phyloP scores from a whole-genome alignment of 306 rosid genomes.

The Mimosa pudica region DNA sequence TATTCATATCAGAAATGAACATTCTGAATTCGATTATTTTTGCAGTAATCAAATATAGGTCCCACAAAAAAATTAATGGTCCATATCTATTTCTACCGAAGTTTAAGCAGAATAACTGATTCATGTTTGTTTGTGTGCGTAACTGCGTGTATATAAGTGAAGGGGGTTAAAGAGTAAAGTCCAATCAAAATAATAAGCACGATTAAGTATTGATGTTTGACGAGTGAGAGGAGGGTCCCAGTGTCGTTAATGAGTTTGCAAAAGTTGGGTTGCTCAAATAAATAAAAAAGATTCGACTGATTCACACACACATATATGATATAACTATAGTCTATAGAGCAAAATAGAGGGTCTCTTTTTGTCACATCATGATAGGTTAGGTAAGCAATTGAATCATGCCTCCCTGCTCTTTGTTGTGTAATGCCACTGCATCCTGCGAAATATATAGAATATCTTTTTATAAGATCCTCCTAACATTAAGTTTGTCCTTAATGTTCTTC shows the following conservation, averaged over 20 bases:
- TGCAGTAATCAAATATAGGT: too few species aligned
- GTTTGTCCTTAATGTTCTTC: not conserved
- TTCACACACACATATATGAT: too few species aligned
- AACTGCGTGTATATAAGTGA: too few species aligned
- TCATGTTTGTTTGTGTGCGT: too few species aligned
- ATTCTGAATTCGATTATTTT: too few species aligned
- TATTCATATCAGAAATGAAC: too few species aligned
- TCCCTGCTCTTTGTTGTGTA: not conserved
- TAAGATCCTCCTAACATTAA: not conserved
- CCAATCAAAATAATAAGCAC: not conserved
- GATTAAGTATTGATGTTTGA: not conserved
- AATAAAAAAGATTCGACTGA: not conserved
- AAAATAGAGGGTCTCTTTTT: not conserved
- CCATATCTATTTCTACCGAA: too few species aligned
- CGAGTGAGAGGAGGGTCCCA: not conserved
- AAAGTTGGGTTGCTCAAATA: not conserved
- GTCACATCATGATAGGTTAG: not conserved
- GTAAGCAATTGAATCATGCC: conserved; percentile 5
- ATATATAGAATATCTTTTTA: not conserved
- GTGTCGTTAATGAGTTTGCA: not conserved
- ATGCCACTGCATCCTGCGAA: not conserved
- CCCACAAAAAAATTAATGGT: too few species aligned
- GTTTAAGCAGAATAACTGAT: too few species aligned
- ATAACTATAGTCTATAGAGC: too few species aligned
- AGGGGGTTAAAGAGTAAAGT: not conserved